phyloP scores from a whole-genome alignment of 305 asterid species.

The Andrographis paniculata region DNA sequence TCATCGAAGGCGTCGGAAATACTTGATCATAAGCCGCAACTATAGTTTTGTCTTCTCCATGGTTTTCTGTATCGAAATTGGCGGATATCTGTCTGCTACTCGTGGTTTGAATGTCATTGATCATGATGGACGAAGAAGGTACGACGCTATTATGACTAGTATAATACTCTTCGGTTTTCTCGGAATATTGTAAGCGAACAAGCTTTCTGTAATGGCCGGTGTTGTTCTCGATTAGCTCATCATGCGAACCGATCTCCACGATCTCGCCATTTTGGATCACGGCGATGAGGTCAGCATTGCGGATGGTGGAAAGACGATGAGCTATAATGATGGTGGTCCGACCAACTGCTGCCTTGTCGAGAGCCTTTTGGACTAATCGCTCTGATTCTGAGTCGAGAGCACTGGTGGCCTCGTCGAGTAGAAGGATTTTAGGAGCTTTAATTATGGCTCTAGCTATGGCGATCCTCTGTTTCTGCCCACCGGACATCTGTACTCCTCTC shows the following conservation, averaged over 20 bases:
- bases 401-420: constrained; percentile 94
- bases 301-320: constrained; percentile 91
- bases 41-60: constrained; percentile 17
- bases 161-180: constrained; percentile 20
- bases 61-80: constrained; percentile 37
- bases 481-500: constrained; percentile 90
- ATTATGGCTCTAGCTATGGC: constrained; percentile 93
- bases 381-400: constrained; percentile 90
- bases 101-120: constrained; percentile 31
- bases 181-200: constrained; percentile 55
- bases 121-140: constrained; percentile 21
- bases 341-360: constrained; percentile 78
- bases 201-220: constrained; percentile 55
- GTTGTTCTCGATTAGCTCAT: constrained; percentile 38
- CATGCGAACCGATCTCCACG: constrained; percentile 64
- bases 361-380: constrained; percentile 74
- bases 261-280: constrained; percentile 67
- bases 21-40: constrained; percentile 30
- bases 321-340: constrained; percentile 85
- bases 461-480: constrained; percentile 95
- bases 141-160: background rate
- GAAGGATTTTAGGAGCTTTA: constrained; percentile 74
- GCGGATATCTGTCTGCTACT: constrained; percentile 53
- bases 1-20: constrained; percentile 55
- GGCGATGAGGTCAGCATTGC: constrained; percentile 72